A percentile compares a stretch with the other conserved stretches of the same genome.
These are phyloP conservation scores for Apiotrichum domesticum DNA, from an alignment of 1,284 basidiomycete species.

Conservation along the genomic window DNA sequence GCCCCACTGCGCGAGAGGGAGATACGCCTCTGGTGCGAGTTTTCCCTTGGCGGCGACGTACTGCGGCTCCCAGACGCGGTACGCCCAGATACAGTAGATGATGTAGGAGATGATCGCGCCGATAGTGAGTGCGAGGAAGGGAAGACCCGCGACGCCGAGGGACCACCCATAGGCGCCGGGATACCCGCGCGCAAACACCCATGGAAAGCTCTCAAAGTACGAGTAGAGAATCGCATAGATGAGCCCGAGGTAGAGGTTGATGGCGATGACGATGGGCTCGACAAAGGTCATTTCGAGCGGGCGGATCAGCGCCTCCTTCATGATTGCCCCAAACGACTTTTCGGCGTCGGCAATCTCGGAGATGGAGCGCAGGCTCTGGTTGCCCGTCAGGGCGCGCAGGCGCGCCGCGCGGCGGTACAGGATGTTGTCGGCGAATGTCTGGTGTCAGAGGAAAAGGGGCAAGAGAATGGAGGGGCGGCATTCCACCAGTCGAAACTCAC, in stretches of 20 bases:
- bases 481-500: constrained; percentile 8
- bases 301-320: constrained; percentile 31
- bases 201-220: constrained; percentile 24
- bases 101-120: constrained; percentile 9
- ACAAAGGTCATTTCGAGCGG: constrained; percentile 34
- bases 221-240: constrained; percentile 33
- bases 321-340: constrained; percentile 19
- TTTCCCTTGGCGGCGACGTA: constrained; percentile 10
- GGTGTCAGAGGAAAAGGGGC: constrained; percentile 40
- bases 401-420: constrained; percentile 56
- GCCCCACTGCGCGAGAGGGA: constrained; percentile 36
- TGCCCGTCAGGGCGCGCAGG: constrained; percentile 50
- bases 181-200: neutral
- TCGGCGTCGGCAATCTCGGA: constrained; percentile 28
- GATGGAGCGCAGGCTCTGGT: constrained; percentile 40
- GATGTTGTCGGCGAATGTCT: constrained; percentile 59
- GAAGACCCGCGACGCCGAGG: constrained; percentile 27
- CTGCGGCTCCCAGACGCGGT: constrained; percentile 31
- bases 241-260: constrained; percentile 29
- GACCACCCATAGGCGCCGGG: constrained; percentile 30
- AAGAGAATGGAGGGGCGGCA: too few species aligned
- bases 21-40: constrained; percentile 15
- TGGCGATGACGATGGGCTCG: constrained; percentile 38
- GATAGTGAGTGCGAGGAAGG: constrained; percentile 37
- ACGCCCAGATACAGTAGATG: constrained; percentile 31